These are phyloP conservation scores for Solidago caesia DNA, from an alignment of 129 eudicot species.

Conservation along the genomic window DNA sequence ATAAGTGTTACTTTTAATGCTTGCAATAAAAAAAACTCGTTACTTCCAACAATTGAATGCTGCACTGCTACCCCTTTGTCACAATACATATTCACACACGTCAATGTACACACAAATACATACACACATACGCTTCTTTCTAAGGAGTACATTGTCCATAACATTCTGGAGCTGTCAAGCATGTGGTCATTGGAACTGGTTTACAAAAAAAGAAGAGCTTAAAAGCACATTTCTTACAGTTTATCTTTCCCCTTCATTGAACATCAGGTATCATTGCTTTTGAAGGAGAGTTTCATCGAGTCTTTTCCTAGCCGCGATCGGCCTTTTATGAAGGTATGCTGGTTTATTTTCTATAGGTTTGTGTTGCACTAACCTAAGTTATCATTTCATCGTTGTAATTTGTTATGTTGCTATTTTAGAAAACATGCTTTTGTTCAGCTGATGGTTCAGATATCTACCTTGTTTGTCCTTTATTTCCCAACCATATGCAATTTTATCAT, in stretches of 20 bases:
- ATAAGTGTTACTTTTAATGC: background rate
- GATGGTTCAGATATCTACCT: background rate
- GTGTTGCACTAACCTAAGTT: background rate
- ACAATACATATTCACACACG: background rate
- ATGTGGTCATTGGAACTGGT: background rate
- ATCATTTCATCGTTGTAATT: background rate
- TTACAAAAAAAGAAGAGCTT: background rate
- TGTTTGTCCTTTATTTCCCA: background rate
- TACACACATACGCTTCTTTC: background rate
- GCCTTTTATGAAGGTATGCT: constrained; percentile 86
- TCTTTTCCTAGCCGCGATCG: constrained; percentile 90
- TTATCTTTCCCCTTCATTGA: constrained; percentile 3
- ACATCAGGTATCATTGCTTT: constrained; percentile 82
- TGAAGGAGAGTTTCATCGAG: constrained; percentile 97
- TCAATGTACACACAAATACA: background rate
- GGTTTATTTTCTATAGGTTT: constrained; percentile 3
- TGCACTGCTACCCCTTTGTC: background rate
- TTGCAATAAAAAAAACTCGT: background rate
- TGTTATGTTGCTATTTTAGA: background rate
- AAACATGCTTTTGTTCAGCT: background rate
- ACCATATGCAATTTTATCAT: too few relatives aligned
- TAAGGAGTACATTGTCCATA: background rate
- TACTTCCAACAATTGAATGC: background rate
- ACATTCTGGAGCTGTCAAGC: background rate
- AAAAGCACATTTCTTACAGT: constrained; percentile 10